phyloP scores from a whole-genome alignment of 495 filamentous ascomycete species.

The Podospora anserina region DNA sequence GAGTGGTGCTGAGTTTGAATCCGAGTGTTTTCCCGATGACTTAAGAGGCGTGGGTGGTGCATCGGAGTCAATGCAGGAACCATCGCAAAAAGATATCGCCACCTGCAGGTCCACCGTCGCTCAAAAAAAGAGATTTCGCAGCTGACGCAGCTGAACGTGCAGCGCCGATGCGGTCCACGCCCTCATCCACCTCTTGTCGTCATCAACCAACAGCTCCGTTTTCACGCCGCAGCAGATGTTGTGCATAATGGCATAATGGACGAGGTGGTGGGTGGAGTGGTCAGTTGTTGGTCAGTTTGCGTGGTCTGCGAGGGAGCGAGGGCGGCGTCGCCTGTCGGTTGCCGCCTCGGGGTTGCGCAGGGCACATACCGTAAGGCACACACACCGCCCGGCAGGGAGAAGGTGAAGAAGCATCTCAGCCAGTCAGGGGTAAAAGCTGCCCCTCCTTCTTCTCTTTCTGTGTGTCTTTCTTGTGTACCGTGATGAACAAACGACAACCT shows the following conservation, averaged over 20 bases:
- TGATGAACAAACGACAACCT: not conserved
- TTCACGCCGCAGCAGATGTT: not conserved
- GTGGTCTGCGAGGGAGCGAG: not conserved
- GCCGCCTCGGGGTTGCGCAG: not conserved
- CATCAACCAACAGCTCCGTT: not conserved
- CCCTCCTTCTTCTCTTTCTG: not conserved
- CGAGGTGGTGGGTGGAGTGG: not conserved
- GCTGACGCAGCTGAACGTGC: not conserved
- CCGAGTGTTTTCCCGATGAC: not conserved
- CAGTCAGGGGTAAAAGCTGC: not conserved
- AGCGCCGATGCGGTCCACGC: not conserved
- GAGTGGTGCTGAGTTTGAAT: not conserved
- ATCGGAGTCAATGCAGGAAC: not conserved
- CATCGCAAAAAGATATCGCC: not conserved
- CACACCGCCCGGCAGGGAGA: not conserved
- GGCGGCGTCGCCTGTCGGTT: not conserved
- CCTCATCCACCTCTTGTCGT: not conserved
- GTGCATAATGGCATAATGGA: not conserved
- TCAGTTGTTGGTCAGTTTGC: not conserved
- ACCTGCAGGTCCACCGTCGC: not conserved
- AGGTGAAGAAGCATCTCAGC: not conserved
- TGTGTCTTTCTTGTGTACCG: not conserved
- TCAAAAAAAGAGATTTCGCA: not conserved
- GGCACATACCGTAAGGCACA: not conserved
- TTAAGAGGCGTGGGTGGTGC: not conserved